A percentile compares a stretch with the other conserved stretches of the same genome.
Conservation (phyloP, 2,329 filamentous ascomycete genomes). For the Colletotrichum sansevieriae region DNA sequence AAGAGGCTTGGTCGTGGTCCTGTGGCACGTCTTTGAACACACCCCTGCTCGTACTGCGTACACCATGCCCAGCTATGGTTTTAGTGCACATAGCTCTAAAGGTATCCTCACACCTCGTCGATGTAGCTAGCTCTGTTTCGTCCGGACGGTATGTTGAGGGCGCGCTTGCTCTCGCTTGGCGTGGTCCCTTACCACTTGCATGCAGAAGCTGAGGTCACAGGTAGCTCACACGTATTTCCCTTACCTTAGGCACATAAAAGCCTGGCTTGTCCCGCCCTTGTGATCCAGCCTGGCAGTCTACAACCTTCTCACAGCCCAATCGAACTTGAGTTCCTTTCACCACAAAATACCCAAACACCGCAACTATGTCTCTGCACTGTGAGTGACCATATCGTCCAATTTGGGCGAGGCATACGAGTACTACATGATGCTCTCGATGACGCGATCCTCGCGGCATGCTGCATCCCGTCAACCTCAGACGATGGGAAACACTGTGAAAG, state of each 20-base stretch:
- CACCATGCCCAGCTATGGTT: neutral
- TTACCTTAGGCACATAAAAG: conserved; percentile 37
- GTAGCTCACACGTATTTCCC: conserved; percentile 30
- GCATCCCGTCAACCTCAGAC: neutral
- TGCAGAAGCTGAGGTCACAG: conserved; percentile 39
- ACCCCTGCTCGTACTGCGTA: conserved; percentile 6
- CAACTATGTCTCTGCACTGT: conserved; percentile 73
- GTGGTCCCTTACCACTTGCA: conserved; percentile 17
- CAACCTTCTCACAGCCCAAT: conserved; percentile 25
- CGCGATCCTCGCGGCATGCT: neutral
- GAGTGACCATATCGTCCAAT: conserved; percentile 47
- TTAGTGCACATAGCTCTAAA: conserved; percentile 25
- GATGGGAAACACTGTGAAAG: too few relatives aligned
- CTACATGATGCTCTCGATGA: neutral
- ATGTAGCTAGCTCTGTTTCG: conserved; percentile 40
- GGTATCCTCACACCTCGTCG: conserved; percentile 10
- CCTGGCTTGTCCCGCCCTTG: conserved; percentile 31
- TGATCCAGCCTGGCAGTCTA: neutral
- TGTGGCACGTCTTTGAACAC: neutral
- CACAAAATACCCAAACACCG: conserved; percentile 39
- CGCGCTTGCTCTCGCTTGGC: conserved; percentile 24
- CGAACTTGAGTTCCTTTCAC: conserved; percentile 25
- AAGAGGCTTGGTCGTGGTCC: conserved; percentile 8
- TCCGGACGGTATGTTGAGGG: conserved; percentile 2
- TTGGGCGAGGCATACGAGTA: neutral